A percentile compares a stretch with the other conserved stretches of the same genome.
These are phyloP conservation scores for Arthroderma sp. DNA, from an alignment of 2,329 filamentous ascomycete genomes.

Conservation along the genomic window DNA sequence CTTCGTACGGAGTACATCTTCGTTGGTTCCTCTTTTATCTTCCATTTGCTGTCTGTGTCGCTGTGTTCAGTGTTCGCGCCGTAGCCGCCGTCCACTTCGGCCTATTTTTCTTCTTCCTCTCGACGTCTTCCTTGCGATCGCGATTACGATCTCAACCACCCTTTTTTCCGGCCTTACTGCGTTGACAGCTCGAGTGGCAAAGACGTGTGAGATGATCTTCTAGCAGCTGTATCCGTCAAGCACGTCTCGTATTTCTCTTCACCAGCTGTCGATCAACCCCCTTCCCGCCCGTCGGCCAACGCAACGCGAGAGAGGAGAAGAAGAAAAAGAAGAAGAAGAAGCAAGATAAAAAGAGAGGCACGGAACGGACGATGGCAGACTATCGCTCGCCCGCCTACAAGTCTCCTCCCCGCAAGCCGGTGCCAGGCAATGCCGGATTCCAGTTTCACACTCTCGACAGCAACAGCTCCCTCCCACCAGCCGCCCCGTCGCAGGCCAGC, in stretches of 20 bases:
- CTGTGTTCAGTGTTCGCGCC: neutral
- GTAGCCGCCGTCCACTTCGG: neutral
- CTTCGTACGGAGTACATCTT: too few relatives aligned
- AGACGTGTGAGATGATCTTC: neutral
- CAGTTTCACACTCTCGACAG: conserved; percentile 13
- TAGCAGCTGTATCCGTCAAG: neutral
- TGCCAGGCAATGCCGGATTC: conserved; percentile 14
- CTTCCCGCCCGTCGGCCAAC: neutral
- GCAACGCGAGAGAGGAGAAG: neutral
- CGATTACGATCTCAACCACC: conserved; percentile 3
- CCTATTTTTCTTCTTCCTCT: neutral
- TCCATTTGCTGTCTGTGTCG: too few relatives aligned
- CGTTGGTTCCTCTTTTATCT: too few relatives aligned
- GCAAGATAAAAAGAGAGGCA: neutral
- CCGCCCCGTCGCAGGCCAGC: neutral
- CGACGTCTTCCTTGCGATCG: neutral
- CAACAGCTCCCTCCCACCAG: neutral
- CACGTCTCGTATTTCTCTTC: neutral
- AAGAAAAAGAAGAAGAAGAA: neutral
- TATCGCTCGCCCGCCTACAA: conserved; percentile 15
- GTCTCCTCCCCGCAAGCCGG: conserved; percentile 14
- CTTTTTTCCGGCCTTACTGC: neutral
- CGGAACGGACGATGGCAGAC: conserved; percentile 11
- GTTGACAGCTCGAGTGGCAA: neutral
- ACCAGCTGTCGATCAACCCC: neutral